Percentiles rank a stretch among this genome's conserved stretches.
Evolutionary conservation across 495 filamentous ascomycete species (phyloP).

Genomic region (Lasiosphaeria miniovina): DNA sequence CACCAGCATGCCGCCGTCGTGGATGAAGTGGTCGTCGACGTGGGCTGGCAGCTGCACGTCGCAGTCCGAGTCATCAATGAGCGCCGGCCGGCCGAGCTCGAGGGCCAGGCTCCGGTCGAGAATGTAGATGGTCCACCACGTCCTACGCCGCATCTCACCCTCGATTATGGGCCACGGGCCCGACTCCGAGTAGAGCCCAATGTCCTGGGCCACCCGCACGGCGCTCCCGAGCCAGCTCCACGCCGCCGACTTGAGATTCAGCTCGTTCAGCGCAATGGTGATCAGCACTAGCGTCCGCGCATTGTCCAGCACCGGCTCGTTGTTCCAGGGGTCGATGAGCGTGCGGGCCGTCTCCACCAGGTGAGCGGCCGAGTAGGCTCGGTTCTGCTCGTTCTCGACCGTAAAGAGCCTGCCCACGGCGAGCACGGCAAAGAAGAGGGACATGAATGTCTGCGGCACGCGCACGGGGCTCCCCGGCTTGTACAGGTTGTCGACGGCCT

Average conservation of each 20-base stretch:
- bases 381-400: slow-evolving; percentile 48
- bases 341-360: slow-evolving; percentile 69
- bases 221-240: slow-evolving; percentile 90
- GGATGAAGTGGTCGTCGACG: slow-evolving; percentile 78
- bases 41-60: slow-evolving; percentile 76
- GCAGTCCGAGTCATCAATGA: slow-evolving; percentile 89
- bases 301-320: slow-evolving; percentile 77
- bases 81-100: slow-evolving; percentile 75
- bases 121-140: slow-evolving; percentile 94
- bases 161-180: slow-evolving; percentile 73
- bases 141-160: slow-evolving; percentile 80
- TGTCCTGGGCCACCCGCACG: slow-evolving; percentile 79
- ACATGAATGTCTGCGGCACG: slow-evolving; percentile 71
- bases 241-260: slow-evolving; percentile 83
- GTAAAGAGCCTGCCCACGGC: slow-evolving; percentile 81
- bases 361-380: slow-evolving; percentile 61
- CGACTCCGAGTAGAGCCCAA: slow-evolving; percentile 78
- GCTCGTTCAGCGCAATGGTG: slow-evolving; percentile 79
- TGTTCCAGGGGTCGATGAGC: slow-evolving; percentile 77
- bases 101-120: slow-evolving; percentile 82
- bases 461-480: slow-evolving; percentile 59
- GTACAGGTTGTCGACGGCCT: slow-evolving; percentile 76
- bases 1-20: slow-evolving; percentile 55
- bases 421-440: slow-evolving; percentile 79
- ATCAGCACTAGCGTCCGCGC: slow-evolving; percentile 68